Base-by-base conservation (phyloP, 768 basidiomycete species). In the Phylloporus sp. region DNA sequence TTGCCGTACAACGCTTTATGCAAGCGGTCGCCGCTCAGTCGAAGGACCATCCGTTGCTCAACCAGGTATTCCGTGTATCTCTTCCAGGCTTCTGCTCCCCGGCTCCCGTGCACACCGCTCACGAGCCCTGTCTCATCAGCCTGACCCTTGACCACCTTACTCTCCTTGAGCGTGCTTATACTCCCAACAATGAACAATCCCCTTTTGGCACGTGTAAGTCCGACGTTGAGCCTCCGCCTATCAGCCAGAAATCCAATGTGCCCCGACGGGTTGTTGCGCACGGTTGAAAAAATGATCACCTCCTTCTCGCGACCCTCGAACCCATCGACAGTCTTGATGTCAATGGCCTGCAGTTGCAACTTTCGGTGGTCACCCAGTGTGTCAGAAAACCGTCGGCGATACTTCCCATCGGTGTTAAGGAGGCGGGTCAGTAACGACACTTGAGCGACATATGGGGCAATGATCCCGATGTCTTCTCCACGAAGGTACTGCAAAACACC, bases 221-320 rank as follows among this genome's bases (percentile, higher is more conserved):
- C 94, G 24, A 97, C 94, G 67, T 97, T 97, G 49, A 95, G 74
- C 59, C 94, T 69, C 55, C 93, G 74, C 60, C 84, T 76, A 70
- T 97, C 93, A 20, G 86, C 90, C 22, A 97, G 75, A 70, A 97
- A 97, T 1, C 94, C 94, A 60, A 97, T 91, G 50, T 81, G 75
- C 10, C 91, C 91, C 1, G 69, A 70, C 3, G 74, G 60, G 61
- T 97, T 97, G 66, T 88, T 89, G 47, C 94, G 78, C 44, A 94
- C 92, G 4, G 92, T 94, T 36, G 89, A 91, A 67, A 97, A 94
- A 38, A 97, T 77, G 56, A 97, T 89, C 36, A 95, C 82, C 27
- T 91, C 87, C 72, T 95, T 95, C 73, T 97, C 91, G 40, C 91
- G 79, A 12, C 93, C 93, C 68, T 97, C 91, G 66, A 95, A 97